Evolutionary conservation across 345 rosid species (phyloP), one percentile per base, ranked within the genome.

Genomic region (Aquilaria sinensis): DNA sequence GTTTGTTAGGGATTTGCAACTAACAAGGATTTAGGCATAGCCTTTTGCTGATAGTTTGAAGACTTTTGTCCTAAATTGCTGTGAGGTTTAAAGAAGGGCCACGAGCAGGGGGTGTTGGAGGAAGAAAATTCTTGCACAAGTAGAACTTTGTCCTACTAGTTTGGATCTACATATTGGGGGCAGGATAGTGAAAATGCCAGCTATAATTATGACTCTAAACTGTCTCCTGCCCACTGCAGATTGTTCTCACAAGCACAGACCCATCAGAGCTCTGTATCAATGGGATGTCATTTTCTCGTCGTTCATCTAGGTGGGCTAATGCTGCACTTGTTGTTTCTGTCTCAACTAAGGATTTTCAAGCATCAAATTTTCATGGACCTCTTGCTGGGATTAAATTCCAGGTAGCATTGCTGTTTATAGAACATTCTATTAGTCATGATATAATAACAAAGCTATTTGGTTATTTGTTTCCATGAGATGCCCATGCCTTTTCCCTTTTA

Each of bases 231-330:
- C 43, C 43, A 23, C 43, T 68, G n/a, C 87, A 93, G 97, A 96
- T 90, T 68, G 97, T 93, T 76, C 90, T 90, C 53, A 93, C 97
- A 9, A 85, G 97, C 68, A 90, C 96, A 53, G 67, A 77, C 70
- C 92, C 94, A 49, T 79, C 83, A 14, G 98, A 90, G 79, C 80
- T 93, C 46, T 93, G 98, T 76, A 78, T 90, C 77, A 93, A 93
- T 45, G 98, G 95, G 68, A 93, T 93, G 98, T 88, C 98, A 53
- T 93, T 93, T 76, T 93, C 97, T 75, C 92, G 89, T 10, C 94
- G 96, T 67, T 79, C 97, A 68, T 93, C 98, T 53, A 90, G 78
- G 60, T 93, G 97, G 97, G 98, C 97, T 53, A 93, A 90, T 80
- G 96, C 98, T 73, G 97, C 96, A 57, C 82, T 93, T 37, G 96